Base-by-base conservation (phyloP, 2,329 filamentous ascomycete genomes). In the Samsoniella hepiali region DNA sequence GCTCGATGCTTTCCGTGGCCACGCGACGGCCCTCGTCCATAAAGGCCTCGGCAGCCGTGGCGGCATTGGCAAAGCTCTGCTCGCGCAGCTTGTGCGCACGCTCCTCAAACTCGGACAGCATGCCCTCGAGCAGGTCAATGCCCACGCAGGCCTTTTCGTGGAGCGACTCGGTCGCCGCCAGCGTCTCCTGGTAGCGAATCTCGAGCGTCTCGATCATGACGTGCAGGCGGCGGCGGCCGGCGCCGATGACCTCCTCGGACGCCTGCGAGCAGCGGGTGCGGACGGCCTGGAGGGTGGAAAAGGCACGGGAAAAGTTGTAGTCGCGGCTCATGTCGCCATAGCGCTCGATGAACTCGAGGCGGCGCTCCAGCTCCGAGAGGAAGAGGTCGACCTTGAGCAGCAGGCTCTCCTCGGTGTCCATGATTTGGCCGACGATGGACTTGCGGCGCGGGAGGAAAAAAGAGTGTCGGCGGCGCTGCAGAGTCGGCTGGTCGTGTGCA, bases 141-240 rank as follows among this genome's bases (percentile, higher is more conserved):
- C 93, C 91, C 42, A 94, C 89, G 65, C 91, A 86, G 3, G 94
- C 93, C 78, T 98, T 98, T 70, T 97, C 93, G 71, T 95, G 92
- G 69, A 98, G 78, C 0, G 92, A 93, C 72, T 91, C 93, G 67
- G 93, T 92, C 2, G 90, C 91, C 17, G 85, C 88, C 67, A 99
- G 78, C 1, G 91, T 93, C 69, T 95, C 91, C 66, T 96, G 89
- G 76, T 97, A 99, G 67, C 91, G 85, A 34, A 84, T 84, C 75
- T 99, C 95, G 15, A 99, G 81, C 0, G 93, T 97, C 70, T 98
- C 94, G 40, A 99, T 92, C 79, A 98, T 88, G 64, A 98, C 86
- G 67, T 91, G 90, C 65, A 96, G 87, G 65, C 93, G 86, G 67
- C 91, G 87, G 59, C 91, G 88, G 29, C 95, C 93, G 44, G 91